Evolutionary conservation across 1,284 basidiomycete species (phyloP).

Genomic region (Trichosporon sp.): DNA sequence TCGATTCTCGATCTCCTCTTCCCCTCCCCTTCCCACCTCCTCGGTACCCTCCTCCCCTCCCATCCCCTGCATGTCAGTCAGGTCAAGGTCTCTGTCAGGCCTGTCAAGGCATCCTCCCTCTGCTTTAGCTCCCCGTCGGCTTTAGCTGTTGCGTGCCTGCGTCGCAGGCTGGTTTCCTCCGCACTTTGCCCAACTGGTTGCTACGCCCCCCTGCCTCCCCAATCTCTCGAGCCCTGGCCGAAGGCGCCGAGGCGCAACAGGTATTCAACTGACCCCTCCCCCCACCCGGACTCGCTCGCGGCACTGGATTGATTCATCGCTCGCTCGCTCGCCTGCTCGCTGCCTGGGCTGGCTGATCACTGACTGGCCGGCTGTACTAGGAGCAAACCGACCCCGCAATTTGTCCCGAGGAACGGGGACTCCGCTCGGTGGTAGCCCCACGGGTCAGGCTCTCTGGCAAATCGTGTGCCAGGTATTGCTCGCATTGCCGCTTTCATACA

Average conservation of each 20-base stretch:
- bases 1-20: too few relatives aligned
- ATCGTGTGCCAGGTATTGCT: neutral
- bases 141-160: neutral
- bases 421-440: conserved; percentile 1
- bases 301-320: neutral
- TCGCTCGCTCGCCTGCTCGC: too few relatives aligned
- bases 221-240: neutral
- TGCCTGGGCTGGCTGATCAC: too few relatives aligned
- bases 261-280: neutral
- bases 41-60: neutral
- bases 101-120: too few relatives aligned
- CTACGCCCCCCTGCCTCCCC: neutral
- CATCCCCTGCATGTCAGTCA: neutral
- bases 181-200: neutral
- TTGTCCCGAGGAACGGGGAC: neutral
- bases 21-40: too few relatives aligned
- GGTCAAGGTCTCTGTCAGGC: too few relatives aligned
- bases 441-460: neutral
- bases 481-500: neutral
- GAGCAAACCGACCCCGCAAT: neutral
- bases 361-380: neutral
- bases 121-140: neutral
- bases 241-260: neutral
- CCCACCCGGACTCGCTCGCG: neutral
- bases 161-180: neutral